Evolutionary conservation across 2,329 filamentous ascomycete genomes (phyloP), one percentile per base, ranked within the genome.

Genomic region (Curvularia sp.): DNA sequence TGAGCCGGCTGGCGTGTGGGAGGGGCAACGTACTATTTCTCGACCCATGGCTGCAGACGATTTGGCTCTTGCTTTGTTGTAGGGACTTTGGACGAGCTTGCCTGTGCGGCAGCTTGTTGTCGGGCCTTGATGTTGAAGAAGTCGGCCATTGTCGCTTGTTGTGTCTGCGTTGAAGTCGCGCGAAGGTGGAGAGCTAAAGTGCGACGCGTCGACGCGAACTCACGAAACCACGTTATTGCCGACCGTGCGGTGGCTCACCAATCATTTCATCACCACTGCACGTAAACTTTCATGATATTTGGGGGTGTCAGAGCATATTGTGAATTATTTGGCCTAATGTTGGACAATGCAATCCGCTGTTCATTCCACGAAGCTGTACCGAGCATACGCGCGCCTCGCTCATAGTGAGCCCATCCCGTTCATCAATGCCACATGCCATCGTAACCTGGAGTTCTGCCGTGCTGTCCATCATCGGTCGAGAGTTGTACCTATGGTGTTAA

Each of bases 121-220:
- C 94, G 88, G 53, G 94, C 94, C 80, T 96, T 97, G 71, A 97
- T 85, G 77, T 96, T 94, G 80, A 99, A 99, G 79, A 99, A 99
- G 75, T 87, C 93, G 49, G 92, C 87, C 90, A 97, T 96, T 55
- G 52, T 38, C 45, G 46, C n/a, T 38, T 52, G 49, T 60, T 21
- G 53, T 51, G 42, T 53, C 51, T 39, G 53, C 23, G 52, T 55
- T 39, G 52, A 50, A 51, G 55, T 61, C 57, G 55, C 41, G 58
- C 39, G 48, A 43, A 59, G 51, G 41, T 49, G 32, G 54, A 43
- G 60, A 57, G 66, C 56, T 71, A 68, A 73, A 72, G 67, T 69
- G 67, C 58, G 65, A 73, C 66, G 67, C 74, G 73, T 59, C 63
- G 61, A 67, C 68, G 65, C 70, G 69, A 60, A 53, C 54, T 61